phyloP scores from a whole-genome alignment of 495 filamentous ascomycete genomes.

The Aspergillus homomorphus region DNA sequence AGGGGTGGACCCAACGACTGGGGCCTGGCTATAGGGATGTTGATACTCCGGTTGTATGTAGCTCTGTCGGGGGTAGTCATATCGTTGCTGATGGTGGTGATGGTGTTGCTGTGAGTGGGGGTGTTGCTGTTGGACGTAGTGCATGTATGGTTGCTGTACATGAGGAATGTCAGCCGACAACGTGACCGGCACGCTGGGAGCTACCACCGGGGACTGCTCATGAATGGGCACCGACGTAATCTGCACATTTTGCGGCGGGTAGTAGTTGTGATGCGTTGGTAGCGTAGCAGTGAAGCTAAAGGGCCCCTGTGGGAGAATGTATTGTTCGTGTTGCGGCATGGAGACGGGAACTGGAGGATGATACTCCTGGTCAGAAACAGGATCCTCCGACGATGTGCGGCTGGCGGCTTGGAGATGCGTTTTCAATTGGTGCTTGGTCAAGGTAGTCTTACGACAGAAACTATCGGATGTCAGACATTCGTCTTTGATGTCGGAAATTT shows the following conservation, averaged over 20 bases:
- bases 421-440: constrained; percentile 76
- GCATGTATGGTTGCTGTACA: constrained; percentile 38
- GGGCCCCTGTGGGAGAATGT: constrained; percentile 37
- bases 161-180: constrained; percentile 35
- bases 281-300: constrained; percentile 34
- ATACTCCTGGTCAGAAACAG: constrained; percentile 41
- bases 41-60: constrained; percentile 40
- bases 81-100: constrained; percentile 30
- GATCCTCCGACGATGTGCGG: constrained; percentile 43
- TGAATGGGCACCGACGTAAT: constrained; percentile 34
- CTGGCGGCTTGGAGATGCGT: constrained; percentile 60
- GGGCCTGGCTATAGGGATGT: constrained; percentile 30
- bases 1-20: constrained; percentile 33
- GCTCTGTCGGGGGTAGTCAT: constrained; percentile 32
- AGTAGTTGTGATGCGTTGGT: constrained; percentile 35
- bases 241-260: constrained; percentile 33
- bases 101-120: not conserved
- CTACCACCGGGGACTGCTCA: constrained; percentile 30
- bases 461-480: constrained; percentile 35
- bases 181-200: constrained; percentile 32
- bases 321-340: constrained; percentile 31
- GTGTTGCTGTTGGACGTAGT: constrained; percentile 30
- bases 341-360: constrained; percentile 20
- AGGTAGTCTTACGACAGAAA: constrained; percentile 84
- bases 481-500: not conserved